Percentiles rank a stretch among this genome's conserved stretches.
These are phyloP conservation scores for Debaryomyces psychrophilus DNA, from an alignment of 1,139 yeast species.

Conservation along the genomic window DNA sequence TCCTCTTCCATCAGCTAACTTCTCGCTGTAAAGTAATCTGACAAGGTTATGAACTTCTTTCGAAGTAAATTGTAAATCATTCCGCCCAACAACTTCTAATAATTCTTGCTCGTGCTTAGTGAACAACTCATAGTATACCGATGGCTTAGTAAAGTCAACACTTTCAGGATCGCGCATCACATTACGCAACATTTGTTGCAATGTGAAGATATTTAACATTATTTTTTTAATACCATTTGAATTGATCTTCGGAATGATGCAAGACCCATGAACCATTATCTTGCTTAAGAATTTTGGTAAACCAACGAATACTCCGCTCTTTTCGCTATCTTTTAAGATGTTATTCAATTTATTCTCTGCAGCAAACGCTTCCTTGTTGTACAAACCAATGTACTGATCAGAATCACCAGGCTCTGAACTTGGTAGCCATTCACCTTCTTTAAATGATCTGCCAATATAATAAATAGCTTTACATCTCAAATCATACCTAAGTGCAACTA, in stretches of 20 bases:
- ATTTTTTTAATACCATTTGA: slow-evolving; percentile 68
- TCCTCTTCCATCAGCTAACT: slow-evolving; percentile 45
- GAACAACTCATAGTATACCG: slow-evolving; percentile 61
- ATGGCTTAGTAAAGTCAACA: slow-evolving; percentile 61
- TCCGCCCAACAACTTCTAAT: slow-evolving; percentile 26
- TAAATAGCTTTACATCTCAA: slow-evolving; percentile 63
- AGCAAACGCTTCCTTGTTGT: slow-evolving; percentile 61
- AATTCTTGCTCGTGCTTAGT: slow-evolving; percentile 44
- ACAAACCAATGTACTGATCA: slow-evolving; percentile 59
- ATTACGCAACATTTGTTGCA: slow-evolving; percentile 76
- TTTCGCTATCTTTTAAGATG: slow-evolving; percentile 30
- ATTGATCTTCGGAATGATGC: slow-evolving; percentile 57
- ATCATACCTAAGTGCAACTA: slow-evolving; percentile 67
- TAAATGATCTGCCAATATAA: slow-evolving; percentile 54
- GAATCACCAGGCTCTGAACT: slow-evolving; percentile 62
- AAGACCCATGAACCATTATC: slow-evolving; percentile 63
- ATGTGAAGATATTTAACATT: slow-evolving; percentile 66
- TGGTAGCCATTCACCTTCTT: slow-evolving; percentile 47
- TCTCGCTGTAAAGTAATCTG: slow-evolving; percentile 48
- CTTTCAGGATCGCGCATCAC: slow-evolving; percentile 58
- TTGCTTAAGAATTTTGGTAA: slow-evolving; percentile 59
- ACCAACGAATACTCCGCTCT: slow-evolving; percentile 50
- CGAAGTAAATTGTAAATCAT: slow-evolving; percentile 21
- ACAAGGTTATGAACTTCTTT: slow-evolving; percentile 39
- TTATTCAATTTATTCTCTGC: slow-evolving; percentile 47